A percentile compares a stretch with the other conserved stretches of the same genome.
phyloP scores from a whole-genome alignment of 2,329 filamentous ascomycete genomes.

The Beauveria sp. region DNA sequence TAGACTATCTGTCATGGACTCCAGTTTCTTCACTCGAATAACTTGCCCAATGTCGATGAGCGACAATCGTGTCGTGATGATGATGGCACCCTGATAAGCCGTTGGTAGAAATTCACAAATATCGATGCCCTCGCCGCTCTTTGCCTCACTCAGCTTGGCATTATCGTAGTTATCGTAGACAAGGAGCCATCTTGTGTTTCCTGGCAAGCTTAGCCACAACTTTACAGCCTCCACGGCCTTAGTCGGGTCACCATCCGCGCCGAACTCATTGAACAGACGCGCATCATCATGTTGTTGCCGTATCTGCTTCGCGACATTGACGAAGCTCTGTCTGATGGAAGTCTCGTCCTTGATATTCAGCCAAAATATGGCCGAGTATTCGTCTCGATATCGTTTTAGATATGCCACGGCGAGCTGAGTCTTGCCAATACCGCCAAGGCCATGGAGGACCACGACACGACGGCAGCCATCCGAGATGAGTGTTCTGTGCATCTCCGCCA shows the following conservation, averaged over 20 bases:
- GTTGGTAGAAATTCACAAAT: slow-evolving; percentile 24
- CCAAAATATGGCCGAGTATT: slow-evolving; percentile 36
- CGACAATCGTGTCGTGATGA: slow-evolving; percentile 32
- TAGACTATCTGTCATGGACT: slow-evolving; percentile 22
- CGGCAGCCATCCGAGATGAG: slow-evolving; percentile 11
- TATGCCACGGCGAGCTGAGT: slow-evolving; percentile 34
- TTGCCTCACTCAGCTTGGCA: background rate
- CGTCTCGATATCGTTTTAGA: slow-evolving; percentile 23
- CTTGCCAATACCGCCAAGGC: slow-evolving; percentile 38
- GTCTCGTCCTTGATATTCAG: slow-evolving; percentile 31
- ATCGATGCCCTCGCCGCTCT: slow-evolving; percentile 18
- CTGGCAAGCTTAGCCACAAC: slow-evolving; percentile 26
- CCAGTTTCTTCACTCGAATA: slow-evolving; percentile 27
- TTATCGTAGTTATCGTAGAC: slow-evolving; percentile 35
- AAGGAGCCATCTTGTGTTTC: slow-evolving; percentile 31
- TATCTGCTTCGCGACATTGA: slow-evolving; percentile 21
- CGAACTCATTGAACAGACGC: slow-evolving; percentile 16
- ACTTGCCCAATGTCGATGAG: slow-evolving; percentile 23
- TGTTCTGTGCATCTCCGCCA: slow-evolving; percentile 12
- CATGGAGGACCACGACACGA: slow-evolving; percentile 26
- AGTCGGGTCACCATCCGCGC: slow-evolving; percentile 19
- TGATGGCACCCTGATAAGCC: slow-evolving; percentile 31
- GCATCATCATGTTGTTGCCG: slow-evolving; percentile 18
- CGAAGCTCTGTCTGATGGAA: slow-evolving; percentile 29
- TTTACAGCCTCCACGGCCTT: slow-evolving; percentile 24